Conservation (phyloP, 202 grass and related monocot species). For the Setaria viridis region DNA sequence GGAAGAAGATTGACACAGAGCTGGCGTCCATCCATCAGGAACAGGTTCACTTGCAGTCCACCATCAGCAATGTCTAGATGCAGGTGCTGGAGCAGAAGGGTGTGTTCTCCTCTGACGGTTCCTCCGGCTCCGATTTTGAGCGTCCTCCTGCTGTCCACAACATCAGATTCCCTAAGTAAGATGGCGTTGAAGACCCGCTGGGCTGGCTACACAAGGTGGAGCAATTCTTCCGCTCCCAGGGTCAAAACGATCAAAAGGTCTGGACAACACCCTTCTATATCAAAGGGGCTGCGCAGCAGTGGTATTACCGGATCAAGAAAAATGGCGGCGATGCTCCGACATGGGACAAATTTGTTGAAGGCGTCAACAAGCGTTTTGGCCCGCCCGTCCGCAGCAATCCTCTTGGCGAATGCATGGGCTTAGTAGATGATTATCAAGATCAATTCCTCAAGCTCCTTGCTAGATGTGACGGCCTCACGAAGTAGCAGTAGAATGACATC, state of each 20-base stretch:
- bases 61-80: no score
- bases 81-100: no score
- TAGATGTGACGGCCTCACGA: fast-evolving
- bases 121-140: no score
- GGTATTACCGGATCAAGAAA: background rate
- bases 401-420: background rate
- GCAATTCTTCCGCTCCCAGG: background rate
- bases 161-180: background rate
- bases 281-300: background rate
- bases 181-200: background rate
- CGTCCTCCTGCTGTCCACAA: background rate
- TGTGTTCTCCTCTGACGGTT: no score
- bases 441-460: background rate
- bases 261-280: background rate
- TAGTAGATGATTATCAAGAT: background rate
- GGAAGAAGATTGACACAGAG: no score
- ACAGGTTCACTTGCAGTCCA: no score
- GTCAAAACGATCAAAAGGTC: background rate
- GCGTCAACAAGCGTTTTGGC: background rate
- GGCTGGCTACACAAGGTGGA: background rate
- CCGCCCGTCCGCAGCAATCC: background rate
- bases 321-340: background rate
- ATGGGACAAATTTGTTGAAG: fast-evolving
- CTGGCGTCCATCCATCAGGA: fast-evolving
- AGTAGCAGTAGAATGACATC: background rate